phyloP scores from a whole-genome alignment of 306 rosid species.

The Castanospermum australe region DNA sequence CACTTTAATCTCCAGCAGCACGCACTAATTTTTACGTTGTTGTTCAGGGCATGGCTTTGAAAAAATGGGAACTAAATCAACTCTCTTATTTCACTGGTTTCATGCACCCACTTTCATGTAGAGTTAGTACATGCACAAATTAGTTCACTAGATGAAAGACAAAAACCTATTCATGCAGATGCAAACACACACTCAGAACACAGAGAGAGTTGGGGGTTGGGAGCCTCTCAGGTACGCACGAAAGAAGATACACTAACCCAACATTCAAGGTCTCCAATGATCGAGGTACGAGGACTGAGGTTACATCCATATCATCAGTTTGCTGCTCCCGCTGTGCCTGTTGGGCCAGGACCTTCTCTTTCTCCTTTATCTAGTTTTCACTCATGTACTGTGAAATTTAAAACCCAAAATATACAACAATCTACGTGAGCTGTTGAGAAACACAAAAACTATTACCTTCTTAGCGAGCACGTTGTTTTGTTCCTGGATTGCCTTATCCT shows the following conservation, averaged over 20 bases:
- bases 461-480: slow-evolving; percentile 58
- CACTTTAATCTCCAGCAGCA: not conserved
- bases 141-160: not conserved
- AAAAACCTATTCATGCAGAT: not conserved
- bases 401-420: not conserved
- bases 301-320: slow-evolving; percentile 23
- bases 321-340: slow-evolving; percentile 41
- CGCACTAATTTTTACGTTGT: not conserved
- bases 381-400: not conserved
- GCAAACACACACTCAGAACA: not conserved
- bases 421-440: not conserved
- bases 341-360: slow-evolving; percentile 48
- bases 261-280: slow-evolving; percentile 39
- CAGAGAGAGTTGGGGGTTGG: not conserved
- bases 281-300: slow-evolving; percentile 37
- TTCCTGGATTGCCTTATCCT: slow-evolving; percentile 71
- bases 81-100: not conserved
- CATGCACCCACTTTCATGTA: not conserved
- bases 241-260: slow-evolving; percentile 40
- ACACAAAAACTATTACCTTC: slow-evolving; percentile 39
- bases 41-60: not conserved
- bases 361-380: slow-evolving; percentile 58
- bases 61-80: not conserved
- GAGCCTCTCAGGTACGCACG: not conserved
- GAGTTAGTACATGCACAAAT: no score